phyloP scores from a whole-genome alignment of 202 grass and related monocot genomes.

The Carex arenaria region DNA sequence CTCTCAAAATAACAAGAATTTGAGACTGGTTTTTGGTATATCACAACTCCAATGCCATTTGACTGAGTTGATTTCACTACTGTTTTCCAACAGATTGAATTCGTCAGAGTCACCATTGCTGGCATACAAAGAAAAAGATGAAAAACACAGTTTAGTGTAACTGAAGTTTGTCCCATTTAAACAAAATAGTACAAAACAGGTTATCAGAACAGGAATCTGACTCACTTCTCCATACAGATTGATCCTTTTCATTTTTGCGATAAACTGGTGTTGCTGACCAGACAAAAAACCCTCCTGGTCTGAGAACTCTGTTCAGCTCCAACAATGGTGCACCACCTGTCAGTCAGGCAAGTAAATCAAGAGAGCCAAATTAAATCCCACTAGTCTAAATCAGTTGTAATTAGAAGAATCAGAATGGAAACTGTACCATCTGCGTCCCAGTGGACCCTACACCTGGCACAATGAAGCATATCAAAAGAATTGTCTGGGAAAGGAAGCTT shows the following conservation, averaged over 20 bases:
- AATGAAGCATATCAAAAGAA: slow-evolving; percentile 87
- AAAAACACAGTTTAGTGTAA: not conserved
- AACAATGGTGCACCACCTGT: slow-evolving; percentile 83
- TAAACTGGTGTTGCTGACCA: slow-evolving; percentile 98
- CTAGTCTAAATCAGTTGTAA: not conserved
- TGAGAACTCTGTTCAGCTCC: slow-evolving; percentile 89
- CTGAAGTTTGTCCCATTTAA: slow-evolving; percentile 15
- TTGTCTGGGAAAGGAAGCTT: slow-evolving; percentile 92
- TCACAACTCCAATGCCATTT: slow-evolving; percentile 73
- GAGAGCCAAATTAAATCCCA: not conserved
- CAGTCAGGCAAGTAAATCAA: slow-evolving; percentile 23
- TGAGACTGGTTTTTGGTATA: slow-evolving; percentile 83
- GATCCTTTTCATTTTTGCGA: slow-evolving; percentile 57
- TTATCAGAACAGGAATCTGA: not conserved
- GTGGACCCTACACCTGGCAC: slow-evolving; percentile 85
- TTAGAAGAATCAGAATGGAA: slow-evolving; percentile 14
- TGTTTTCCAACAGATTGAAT: slow-evolving; percentile 81
- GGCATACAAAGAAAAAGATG: slow-evolving; percentile 19
- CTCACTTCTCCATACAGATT: slow-evolving; percentile 76
- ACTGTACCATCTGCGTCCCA: slow-evolving; percentile 82
- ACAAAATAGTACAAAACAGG: not conserved
- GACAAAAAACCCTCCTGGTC: slow-evolving; percentile 88
- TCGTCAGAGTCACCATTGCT: slow-evolving; percentile 81
- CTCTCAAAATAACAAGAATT: slow-evolving; percentile 71
- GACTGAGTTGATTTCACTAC: slow-evolving; percentile 55